These are phyloP conservation scores for Penicillium parvum DNA, from an alignment of 495 filamentous ascomycete species.

Conservation along the genomic window DNA sequence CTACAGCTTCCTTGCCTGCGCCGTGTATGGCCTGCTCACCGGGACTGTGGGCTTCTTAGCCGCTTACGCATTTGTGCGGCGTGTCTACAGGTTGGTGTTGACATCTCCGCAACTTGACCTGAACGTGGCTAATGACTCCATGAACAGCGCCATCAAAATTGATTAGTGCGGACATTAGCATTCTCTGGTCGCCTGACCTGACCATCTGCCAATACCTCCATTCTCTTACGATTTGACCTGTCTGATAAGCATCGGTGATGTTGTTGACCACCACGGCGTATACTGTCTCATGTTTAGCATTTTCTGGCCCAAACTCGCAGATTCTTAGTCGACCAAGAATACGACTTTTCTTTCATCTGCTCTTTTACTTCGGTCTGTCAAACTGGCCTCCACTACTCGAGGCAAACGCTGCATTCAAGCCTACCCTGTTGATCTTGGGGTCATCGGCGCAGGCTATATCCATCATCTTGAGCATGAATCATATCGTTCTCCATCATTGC, in stretches of 20 bases:
- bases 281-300: conserved; percentile 17
- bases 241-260: conserved; percentile 25
- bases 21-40: conserved; percentile 76
- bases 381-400: neutral
- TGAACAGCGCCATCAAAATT: conserved; percentile 39
- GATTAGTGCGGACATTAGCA: conserved; percentile 21
- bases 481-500: too few species aligned
- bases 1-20: conserved; percentile 76
- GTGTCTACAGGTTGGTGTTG: conserved; percentile 69
- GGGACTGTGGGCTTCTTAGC: conserved; percentile 88
- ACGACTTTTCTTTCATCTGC: neutral
- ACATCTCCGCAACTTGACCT: neutral
- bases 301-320: neutral
- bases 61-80: conserved; percentile 82
- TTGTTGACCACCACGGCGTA: conserved; percentile 22
- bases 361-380: neutral
- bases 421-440: too few species aligned
- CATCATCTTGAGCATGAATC: too few species aligned
- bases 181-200: conserved; percentile 14
- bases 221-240: conserved; percentile 18
- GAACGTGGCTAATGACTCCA: neutral
- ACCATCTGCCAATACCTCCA: neutral
- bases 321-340: neutral
- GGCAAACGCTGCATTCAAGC: too few species aligned
- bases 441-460: too few species aligned